Percentiles rank a stretch among this genome's conserved stretches.
phyloP scores from a whole-genome alignment of 2,329 filamentous ascomycete genomes.

The Fusarium chuoi region DNA sequence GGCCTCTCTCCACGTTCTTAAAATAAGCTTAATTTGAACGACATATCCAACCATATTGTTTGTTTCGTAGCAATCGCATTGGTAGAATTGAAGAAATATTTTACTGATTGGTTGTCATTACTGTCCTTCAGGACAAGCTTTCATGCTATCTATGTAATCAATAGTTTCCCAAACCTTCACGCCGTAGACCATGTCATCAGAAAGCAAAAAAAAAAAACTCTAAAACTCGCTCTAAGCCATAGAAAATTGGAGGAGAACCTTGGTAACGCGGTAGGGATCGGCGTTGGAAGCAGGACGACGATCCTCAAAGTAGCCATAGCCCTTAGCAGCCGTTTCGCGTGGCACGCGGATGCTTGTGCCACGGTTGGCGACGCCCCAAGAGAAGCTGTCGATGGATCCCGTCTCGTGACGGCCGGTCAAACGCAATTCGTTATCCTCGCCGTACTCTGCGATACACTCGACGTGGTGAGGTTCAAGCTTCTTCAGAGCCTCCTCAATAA shows the following conservation, averaged over 20 bases:
- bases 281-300: conserved; percentile 85
- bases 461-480: conserved; percentile 81
- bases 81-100: not conserved
- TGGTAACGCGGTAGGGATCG: conserved; percentile 84
- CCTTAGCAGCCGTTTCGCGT: conserved; percentile 83
- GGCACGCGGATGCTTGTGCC: conserved; percentile 94
- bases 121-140: not conserved
- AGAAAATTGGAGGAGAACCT: conserved; percentile 65
- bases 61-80: not conserved
- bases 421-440: conserved; percentile 94
- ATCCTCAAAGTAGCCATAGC: conserved; percentile 95
- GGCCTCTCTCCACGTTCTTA: not conserved
- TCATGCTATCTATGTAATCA: conserved; percentile 33
- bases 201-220: not conserved
- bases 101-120: conserved; percentile 24
- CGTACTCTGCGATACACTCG: conserved; percentile 93
- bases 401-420: conserved; percentile 96
- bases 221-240: conserved; percentile 32
- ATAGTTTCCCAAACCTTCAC: conserved; percentile 25
- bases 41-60: not conserved
- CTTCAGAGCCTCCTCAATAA: conserved; percentile 87
- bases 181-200: conserved; percentile 9
- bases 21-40: not conserved
- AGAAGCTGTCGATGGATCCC: conserved; percentile 91
- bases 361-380: conserved; percentile 91